Conservation (phyloP, 331 rosid species). For the Acacia pycnantha region DNA sequence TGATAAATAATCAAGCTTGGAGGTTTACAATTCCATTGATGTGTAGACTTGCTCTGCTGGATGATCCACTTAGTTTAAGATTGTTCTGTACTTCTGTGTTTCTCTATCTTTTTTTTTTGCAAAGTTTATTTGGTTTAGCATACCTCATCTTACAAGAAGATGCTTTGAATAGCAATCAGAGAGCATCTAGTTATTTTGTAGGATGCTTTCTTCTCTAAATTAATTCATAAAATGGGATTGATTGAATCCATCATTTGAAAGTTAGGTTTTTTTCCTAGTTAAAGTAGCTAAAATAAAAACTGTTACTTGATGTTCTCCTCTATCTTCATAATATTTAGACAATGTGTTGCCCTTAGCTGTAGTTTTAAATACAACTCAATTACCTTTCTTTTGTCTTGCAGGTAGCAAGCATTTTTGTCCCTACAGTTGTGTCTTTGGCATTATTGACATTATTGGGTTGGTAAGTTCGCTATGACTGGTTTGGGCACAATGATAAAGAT, state of each 20-base stretch:
- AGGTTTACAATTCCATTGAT: background rate
- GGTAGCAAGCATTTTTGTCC: constrained; percentile 97
- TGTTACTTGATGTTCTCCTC: background rate
- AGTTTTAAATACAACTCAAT: constrained; percentile 22
- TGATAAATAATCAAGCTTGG: constrained; percentile 10
- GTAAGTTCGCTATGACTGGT: constrained; percentile 48
- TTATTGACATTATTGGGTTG: constrained; percentile 74
- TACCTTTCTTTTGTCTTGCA: constrained; percentile 44
- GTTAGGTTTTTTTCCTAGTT: constrained; percentile 1
- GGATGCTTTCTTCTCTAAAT: background rate
- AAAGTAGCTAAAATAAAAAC: background rate
- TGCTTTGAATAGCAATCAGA: background rate
- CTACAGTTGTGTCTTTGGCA: constrained; percentile 75
- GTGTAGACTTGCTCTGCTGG: background rate
- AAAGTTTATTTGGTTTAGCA: background rate
- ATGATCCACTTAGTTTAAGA: too few species aligned
- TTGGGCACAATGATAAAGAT: constrained; percentile 2
- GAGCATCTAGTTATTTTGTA: constrained; percentile 13
- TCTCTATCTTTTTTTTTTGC: background rate
- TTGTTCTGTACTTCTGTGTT: background rate
- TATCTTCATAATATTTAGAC: background rate
- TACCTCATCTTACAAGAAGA: background rate
- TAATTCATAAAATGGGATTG: background rate
- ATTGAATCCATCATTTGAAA: background rate
- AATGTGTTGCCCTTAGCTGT: constrained; percentile 2